phyloP scores from a whole-genome alignment of 2,329 filamentous ascomycete genomes.

The Camptophora hylomeconis region DNA sequence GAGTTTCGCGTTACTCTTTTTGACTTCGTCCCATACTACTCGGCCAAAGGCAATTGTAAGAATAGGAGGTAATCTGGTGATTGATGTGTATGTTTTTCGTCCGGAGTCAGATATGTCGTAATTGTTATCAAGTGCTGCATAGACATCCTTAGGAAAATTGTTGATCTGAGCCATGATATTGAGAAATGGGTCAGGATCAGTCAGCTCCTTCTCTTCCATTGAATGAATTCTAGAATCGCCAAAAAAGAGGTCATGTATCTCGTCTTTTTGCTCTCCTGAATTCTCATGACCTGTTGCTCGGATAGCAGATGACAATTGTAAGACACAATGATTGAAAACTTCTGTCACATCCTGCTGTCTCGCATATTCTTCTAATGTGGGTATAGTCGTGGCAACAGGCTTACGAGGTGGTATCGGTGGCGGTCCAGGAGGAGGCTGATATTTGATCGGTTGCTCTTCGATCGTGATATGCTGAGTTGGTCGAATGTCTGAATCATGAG shows the following conservation, averaged over 20 bases:
- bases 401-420: slow-evolving; percentile 46
- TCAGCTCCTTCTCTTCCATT: slow-evolving; percentile 14
- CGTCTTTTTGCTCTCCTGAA: slow-evolving; percentile 66
- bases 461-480: no score
- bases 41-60: slow-evolving; percentile 84
- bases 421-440: slow-evolving; percentile 24
- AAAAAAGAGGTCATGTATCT: slow-evolving; percentile 54
- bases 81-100: slow-evolving; percentile 53
- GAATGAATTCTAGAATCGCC: slow-evolving; percentile 22
- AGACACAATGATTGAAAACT: slow-evolving; percentile 84
- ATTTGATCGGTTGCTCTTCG: slow-evolving; percentile 9
- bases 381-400: slow-evolving; percentile 9
- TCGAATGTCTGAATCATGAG: no score
- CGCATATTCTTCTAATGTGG: slow-evolving; percentile 36
- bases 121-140: slow-evolving; percentile 70
- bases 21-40: slow-evolving; percentile 54
- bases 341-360: slow-evolving; percentile 93
- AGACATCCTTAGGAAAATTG: slow-evolving; percentile 49
- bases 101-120: slow-evolving; percentile 67
- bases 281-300: slow-evolving; percentile 52
- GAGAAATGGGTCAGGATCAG: slow-evolving; percentile 38
- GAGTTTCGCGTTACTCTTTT: slow-evolving; percentile 54
- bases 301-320: slow-evolving; percentile 82
- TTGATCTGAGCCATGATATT: slow-evolving; percentile 42
- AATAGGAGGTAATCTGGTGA: slow-evolving; percentile 66